Conservation (phyloP, 805 yeast species). For the Teunomyces kruisii region DNA sequence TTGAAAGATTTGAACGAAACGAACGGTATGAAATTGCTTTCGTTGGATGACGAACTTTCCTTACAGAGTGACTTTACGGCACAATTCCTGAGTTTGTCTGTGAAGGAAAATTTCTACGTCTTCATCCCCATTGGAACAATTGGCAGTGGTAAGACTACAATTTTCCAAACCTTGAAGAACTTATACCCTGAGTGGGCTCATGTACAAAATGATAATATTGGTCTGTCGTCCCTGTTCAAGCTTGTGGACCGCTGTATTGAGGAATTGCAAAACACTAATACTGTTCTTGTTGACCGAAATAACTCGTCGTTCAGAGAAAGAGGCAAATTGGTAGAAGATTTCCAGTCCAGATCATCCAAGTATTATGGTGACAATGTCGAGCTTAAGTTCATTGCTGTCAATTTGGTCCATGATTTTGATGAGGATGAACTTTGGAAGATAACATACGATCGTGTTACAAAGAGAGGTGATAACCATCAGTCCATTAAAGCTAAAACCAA, state of each 20-base stretch:
- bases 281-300: slow-evolving; percentile 78
- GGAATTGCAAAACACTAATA: slow-evolving; percentile 31
- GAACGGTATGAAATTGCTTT: slow-evolving; percentile 59
- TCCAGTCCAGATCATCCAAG: slow-evolving; percentile 41
- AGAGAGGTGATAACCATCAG: slow-evolving; percentile 87
- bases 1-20: slow-evolving; percentile 42
- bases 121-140: slow-evolving; percentile 84
- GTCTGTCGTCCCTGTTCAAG: slow-evolving; percentile 45
- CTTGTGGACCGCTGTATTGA: slow-evolving; percentile 48
- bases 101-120: slow-evolving; percentile 49
- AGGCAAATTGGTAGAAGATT: slow-evolving; percentile 56
- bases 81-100: slow-evolving; percentile 10
- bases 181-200: slow-evolving; percentile 62
- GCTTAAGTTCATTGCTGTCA: slow-evolving; percentile 63
- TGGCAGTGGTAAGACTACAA: slow-evolving; percentile 94
- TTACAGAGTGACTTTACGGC: slow-evolving; percentile 22
- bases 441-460: slow-evolving; percentile 58
- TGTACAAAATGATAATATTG: slow-evolving; percentile 77
- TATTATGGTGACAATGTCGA: slow-evolving; percentile 38
- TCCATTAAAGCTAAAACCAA: slow-evolving; percentile 62
- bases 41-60: slow-evolving; percentile 41
- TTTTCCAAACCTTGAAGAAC: slow-evolving; percentile 55
- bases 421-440: slow-evolving; percentile 43
- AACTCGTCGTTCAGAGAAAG: slow-evolving; percentile 77
- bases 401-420: slow-evolving; percentile 50